Conservation (phyloP, 345 rosid species). For the Citrus inodora region DNA sequence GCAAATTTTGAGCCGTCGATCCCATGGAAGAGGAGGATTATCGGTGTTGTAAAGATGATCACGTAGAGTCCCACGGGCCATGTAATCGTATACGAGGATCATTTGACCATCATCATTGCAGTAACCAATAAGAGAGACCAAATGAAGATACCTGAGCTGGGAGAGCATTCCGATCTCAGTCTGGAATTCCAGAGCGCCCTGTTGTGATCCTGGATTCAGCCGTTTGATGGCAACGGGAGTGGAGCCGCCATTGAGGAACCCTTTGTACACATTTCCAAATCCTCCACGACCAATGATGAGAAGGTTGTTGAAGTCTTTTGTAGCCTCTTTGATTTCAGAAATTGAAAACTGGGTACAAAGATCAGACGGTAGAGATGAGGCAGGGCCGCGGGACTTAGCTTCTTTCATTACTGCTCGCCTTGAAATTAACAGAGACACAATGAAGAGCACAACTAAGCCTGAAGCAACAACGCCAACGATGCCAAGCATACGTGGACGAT, state of each 20-base stretch:
- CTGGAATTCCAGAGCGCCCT: conserved; percentile 34
- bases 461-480: not conserved
- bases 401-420: not conserved
- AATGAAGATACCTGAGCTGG: conserved; percentile 29
- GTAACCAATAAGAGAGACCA: conserved; percentile 39
- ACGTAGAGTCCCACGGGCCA: conserved; percentile 34
- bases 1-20: conserved; percentile 28
- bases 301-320: conserved; percentile 29
- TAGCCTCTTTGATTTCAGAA: conserved; percentile 23
- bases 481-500: not conserved
- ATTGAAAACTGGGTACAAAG: conserved; percentile 9
- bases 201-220: conserved; percentile 23
- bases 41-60: conserved; percentile 30
- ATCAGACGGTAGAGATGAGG: not conserved
- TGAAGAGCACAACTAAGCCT: not conserved
- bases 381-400: not conserved
- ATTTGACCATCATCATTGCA: conserved; percentile 32
- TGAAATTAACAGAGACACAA: not conserved
- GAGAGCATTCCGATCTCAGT: conserved; percentile 46
- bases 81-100: conserved; percentile 38
- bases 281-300: conserved; percentile 38
- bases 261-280: conserved; percentile 41
- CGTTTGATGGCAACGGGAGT: conserved; percentile 37
- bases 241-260: conserved; percentile 24
- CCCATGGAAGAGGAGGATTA: conserved; percentile 32